Percentiles rank a stretch among this genome's conserved stretches.
Conservation (phyloP, 169 alveolate species). For the Babesia bovis region DNA sequence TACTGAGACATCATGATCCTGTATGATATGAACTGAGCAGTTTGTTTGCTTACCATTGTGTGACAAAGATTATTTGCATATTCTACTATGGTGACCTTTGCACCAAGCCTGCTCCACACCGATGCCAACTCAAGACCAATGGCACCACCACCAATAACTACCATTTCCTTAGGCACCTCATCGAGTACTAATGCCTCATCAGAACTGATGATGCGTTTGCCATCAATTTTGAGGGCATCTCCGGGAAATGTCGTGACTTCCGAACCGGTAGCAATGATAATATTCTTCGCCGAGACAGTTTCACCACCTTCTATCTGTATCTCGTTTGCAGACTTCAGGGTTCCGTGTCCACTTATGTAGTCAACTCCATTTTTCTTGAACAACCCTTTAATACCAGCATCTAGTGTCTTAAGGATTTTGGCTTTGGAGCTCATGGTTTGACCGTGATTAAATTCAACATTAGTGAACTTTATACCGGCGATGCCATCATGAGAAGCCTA, state of each 20-base stretch:
- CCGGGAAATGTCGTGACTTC: slow-evolving; percentile 61
- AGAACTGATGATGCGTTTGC: slow-evolving; percentile 67
- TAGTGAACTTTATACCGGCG: slow-evolving; percentile 65
- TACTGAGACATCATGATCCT: slow-evolving; percentile 70
- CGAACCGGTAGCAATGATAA: slow-evolving; percentile 93
- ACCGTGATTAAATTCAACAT: slow-evolving; percentile 78
- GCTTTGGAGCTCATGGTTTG: slow-evolving; percentile 82
- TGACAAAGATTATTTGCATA: slow-evolving; percentile 75
- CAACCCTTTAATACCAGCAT: slow-evolving; percentile 89
- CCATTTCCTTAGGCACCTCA: slow-evolving; percentile 87
- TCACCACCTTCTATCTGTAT: slow-evolving; percentile 54
- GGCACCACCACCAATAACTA: slow-evolving; percentile 98
- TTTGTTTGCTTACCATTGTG: slow-evolving; percentile 38
- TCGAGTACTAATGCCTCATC: slow-evolving; percentile 70
- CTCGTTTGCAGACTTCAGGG: slow-evolving; percentile 31
- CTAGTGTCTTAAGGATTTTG: slow-evolving; percentile 83
- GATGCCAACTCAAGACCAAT: slow-evolving; percentile 97
- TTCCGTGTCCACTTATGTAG: slow-evolving; percentile 69
- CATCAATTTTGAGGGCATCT: slow-evolving; percentile 53
- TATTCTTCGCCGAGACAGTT: slow-evolving; percentile 79
- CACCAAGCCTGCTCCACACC: slow-evolving; percentile 91
- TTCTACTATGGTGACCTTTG: slow-evolving; percentile 79
- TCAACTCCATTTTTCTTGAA: slow-evolving; percentile 92
- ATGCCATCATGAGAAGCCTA: slow-evolving; percentile 41
- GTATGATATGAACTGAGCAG: slow-evolving; percentile 4